These are phyloP conservation scores for Vigna mungo DNA, from an alignment of 306 rosid genomes.

Conservation along the genomic window DNA sequence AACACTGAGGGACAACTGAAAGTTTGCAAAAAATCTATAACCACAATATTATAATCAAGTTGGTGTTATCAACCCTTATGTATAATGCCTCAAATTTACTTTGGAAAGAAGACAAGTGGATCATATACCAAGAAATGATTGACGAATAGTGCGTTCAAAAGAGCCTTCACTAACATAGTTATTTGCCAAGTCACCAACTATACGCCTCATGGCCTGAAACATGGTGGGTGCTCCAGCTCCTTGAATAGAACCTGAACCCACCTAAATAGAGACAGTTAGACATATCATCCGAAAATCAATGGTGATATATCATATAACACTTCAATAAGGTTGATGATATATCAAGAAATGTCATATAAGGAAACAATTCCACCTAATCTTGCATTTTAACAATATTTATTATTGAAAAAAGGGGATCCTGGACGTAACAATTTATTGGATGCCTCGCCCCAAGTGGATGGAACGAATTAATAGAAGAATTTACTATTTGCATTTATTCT, in stretches of 20 bases:
- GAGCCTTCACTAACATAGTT: constrained; percentile 72
- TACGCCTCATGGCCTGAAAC: constrained; percentile 97
- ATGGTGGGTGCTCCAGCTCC: constrained; percentile 99
- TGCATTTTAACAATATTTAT: constrained; percentile 1
- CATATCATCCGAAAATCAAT: constrained; percentile 35
- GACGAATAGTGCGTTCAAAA: constrained; percentile 87
- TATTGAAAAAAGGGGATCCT: background rate
- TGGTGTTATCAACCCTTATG: constrained; percentile 4
- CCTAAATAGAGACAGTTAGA: constrained; percentile 65
- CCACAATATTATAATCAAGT: constrained; percentile 1
- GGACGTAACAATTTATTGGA: background rate
- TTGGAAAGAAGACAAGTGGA: constrained; percentile 28
- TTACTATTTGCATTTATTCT: background rate
- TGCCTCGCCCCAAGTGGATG: background rate
- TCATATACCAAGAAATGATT: constrained; percentile 88
- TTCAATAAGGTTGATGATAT: background rate
- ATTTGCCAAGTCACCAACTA: constrained; percentile 65
- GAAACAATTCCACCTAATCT: background rate
- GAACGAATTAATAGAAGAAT: background rate
- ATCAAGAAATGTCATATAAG: too few relatives aligned
- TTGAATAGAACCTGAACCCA: constrained; percentile 95
- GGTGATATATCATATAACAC: constrained; percentile 2
- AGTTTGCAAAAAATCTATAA: background rate
- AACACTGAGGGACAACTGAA: constrained; percentile 6
- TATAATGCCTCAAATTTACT: constrained; percentile 21